Evolutionary conservation across 1,284 basidiomycete genomes (phyloP), one percentile per base, ranked within the genome.

Genomic region (Tausonia pullulans): DNA sequence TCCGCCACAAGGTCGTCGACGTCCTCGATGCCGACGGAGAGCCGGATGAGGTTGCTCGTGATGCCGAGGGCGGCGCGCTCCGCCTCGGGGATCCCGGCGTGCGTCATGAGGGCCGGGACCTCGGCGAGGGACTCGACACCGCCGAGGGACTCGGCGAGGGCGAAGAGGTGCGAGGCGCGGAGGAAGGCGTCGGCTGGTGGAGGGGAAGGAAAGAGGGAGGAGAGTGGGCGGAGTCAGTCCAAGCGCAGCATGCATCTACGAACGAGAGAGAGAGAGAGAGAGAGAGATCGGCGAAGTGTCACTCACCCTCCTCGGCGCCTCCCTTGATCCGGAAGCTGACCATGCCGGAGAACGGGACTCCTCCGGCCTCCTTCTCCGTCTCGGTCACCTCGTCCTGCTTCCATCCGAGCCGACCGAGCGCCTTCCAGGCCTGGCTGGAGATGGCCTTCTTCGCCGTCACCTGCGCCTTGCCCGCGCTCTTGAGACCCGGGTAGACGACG

Each of bases 41-140:
- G 75, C 39, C 94, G 80, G 44, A 97, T 80, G 64, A 98, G 77
- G 71, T 88, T 86, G 46, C 86, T 85, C 8, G 84, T 84, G 71
- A 98, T 95, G 1, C 91, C 90, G 43, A 93, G 78, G 40, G 78
- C 67, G 13, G 78, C 81, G 14, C 90, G 79, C 73, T 89, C 87
- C 10, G 78, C 83, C n/a, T 80, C 79, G 0, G 89, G 87, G 60
- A 94, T 83, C 60, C 82, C 62, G 4, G 52, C 44, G 50, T 53
- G 48, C n/a, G 91, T 93, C 88, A 96, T 93, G 72, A 80, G 79
- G 56, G 84, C 84, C 0, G 90, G 90, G 52, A 87, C 81, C 76
- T 95, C 91, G 6, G 88, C 88, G 60, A 96, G 78, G 74, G 84
- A 87, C 81, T 98, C 94, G 13, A 96, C 90, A 0, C 93, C 94